These are phyloP conservation scores for Lentinula detonsa DNA, from an alignment of 768 basidiomycete species.

Conservation along the genomic window DNA sequence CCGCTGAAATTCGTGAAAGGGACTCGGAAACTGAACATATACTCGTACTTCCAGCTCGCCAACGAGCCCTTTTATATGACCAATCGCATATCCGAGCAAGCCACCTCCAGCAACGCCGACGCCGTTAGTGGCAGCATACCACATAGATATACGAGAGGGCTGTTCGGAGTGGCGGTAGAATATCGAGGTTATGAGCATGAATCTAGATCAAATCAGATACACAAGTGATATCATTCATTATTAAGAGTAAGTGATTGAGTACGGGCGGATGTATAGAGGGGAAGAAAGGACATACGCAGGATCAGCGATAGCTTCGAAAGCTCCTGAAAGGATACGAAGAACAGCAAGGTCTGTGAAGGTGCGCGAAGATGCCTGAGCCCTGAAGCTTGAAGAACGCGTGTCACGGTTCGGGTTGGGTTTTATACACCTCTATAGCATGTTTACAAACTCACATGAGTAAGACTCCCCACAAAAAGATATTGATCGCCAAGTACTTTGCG, in stretches of 20 bases:
- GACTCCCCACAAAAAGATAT: constrained; percentile 26
- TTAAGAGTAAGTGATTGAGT: background rate
- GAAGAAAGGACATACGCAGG: constrained; percentile 14
- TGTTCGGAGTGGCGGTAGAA: constrained; percentile 29
- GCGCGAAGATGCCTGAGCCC: constrained; percentile 24
- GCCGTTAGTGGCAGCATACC: constrained; percentile 31
- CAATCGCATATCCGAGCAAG: constrained; percentile 18
- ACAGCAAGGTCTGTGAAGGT: constrained; percentile 24
- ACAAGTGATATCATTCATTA: background rate
- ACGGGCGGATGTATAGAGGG: background rate
- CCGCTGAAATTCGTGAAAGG: no score
- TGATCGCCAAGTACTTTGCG: constrained; percentile 25
- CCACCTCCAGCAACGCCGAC: constrained; percentile 29
- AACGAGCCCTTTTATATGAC: constrained; percentile 17
- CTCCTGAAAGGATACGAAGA: constrained; percentile 24
- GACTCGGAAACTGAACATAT: background rate
- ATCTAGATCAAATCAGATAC: background rate
- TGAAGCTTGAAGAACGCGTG: background rate
- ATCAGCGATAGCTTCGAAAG: constrained; percentile 30
- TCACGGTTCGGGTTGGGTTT: background rate
- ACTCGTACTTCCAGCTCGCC: constrained; percentile 27
- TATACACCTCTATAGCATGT: no score
- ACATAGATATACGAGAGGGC: constrained; percentile 24
- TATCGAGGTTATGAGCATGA: constrained; percentile 26
- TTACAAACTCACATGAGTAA: constrained; percentile 18